These are phyloP conservation scores for Ailanthus altissimus DNA, from an alignment of 345 rosid genomes.

Conservation along the genomic window DNA sequence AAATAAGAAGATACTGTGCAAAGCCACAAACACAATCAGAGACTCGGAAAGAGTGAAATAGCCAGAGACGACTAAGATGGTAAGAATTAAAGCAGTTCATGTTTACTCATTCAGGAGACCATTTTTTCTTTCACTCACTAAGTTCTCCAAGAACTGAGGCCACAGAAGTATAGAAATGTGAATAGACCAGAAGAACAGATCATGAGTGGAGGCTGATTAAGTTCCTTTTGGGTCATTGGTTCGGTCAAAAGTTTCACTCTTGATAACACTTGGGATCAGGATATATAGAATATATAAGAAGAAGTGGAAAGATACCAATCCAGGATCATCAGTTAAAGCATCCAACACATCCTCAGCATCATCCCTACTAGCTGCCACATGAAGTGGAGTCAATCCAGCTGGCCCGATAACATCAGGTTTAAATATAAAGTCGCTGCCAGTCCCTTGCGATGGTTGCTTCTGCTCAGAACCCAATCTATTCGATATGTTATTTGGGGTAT, in stretches of 20 bases:
- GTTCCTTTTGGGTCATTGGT: not conserved
- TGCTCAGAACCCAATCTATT: constrained; percentile 35
- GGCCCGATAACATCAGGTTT: constrained; percentile 55
- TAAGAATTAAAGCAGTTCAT: not conserved
- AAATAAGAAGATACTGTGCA: not conserved
- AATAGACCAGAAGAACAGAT: not conserved
- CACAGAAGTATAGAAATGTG: not conserved
- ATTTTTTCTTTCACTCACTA: not conserved
- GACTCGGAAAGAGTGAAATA: not conserved
- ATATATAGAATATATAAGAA: not conserved
- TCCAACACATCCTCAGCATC: constrained; percentile 59
- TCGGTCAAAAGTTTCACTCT: not conserved
- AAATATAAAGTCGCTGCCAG: constrained; percentile 33
- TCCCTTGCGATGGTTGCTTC: constrained; percentile 20
- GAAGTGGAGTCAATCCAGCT: constrained; percentile 79
- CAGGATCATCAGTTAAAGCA: constrained; percentile 70
- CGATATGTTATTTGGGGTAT: constrained; percentile 33
- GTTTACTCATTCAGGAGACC: not conserved
- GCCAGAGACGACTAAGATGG: not conserved
- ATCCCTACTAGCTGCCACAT: constrained; percentile 59
- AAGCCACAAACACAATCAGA: not conserved
- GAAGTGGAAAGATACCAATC: constrained; percentile 40
- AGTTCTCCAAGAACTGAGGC: not conserved
- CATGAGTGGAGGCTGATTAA: not conserved
- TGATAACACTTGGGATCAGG: not conserved